phyloP scores from a whole-genome alignment of 768 basidiomycete genomes.

The Psilocybe subaeruginosa region DNA sequence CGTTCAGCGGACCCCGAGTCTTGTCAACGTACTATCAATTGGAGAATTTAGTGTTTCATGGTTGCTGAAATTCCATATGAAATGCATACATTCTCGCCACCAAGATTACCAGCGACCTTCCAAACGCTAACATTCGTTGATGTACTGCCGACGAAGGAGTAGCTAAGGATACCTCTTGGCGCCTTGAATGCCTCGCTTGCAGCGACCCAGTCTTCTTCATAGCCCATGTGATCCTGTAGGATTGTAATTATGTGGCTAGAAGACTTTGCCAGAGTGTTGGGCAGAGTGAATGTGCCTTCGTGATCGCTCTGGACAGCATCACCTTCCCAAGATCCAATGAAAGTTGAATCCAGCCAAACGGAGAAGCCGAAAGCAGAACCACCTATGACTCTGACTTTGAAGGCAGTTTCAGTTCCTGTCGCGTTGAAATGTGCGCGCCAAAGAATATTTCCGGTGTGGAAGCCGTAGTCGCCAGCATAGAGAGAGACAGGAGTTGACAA shows the following conservation, averaged over 20 bases:
- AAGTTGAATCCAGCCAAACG: constrained; percentile 49
- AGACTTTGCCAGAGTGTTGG: constrained; percentile 28
- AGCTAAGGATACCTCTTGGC: constrained; percentile 51
- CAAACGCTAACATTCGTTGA: constrained; percentile 42
- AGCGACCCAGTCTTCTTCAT: constrained; percentile 46
- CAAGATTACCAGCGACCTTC: constrained; percentile 56
- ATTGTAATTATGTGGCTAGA: constrained; percentile 49
- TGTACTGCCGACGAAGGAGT: constrained; percentile 44
- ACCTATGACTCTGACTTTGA: constrained; percentile 43
- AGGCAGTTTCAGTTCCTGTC: constrained; percentile 46
- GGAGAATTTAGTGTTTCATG: background rate
- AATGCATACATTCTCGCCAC: constrained; percentile 44
- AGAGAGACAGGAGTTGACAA: constrained; percentile 44
- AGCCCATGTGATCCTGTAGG: constrained; percentile 58
- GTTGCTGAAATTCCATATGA: background rate
- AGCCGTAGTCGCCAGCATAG: constrained; percentile 53
- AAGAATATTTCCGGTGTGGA: constrained; percentile 53
- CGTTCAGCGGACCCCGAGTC: constrained; percentile 58
- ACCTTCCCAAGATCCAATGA: constrained; percentile 52
- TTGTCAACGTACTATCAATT: constrained; percentile 44
- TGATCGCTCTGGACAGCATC: constrained; percentile 35
- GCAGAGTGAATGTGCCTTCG: constrained; percentile 38
- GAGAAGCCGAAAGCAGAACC: constrained; percentile 53
- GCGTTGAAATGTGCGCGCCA: constrained; percentile 56
- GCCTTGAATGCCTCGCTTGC: constrained; percentile 49